Evolutionary conservation across 1,139 yeast species (phyloP), one percentile per base, ranked within the genome.

Genomic region (Geotrichum candidum): DNA sequence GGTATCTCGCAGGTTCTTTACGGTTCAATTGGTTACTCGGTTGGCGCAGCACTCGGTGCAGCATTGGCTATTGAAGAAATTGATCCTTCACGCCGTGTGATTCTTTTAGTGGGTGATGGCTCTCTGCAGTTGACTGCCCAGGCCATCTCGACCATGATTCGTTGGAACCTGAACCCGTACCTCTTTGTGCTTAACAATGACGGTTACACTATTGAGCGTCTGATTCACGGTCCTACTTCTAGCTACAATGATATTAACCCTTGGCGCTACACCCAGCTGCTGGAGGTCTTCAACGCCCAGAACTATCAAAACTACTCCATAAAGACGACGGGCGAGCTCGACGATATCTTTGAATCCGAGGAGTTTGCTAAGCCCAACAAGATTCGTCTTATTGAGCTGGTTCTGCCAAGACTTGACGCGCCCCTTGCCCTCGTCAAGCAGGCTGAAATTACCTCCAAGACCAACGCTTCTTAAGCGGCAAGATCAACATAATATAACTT

Each of bases 21-120:
- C 92, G 96, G 96, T 63, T 88, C 96, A 56, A 88, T 90, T 75
- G 96, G 96, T 70, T 90, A 80, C 80, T 84, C 96, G 41, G 90
- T 88, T 56, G 96, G 96, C 72, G 88, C 96, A 59, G 82, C 90
- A 48, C 77, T 86, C 65, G 96, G 96, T 76, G 96, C 96, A 38
- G 86, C 87, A 46, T 82, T 88, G 80, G 96, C 96, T 29, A 88
- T 91, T 65, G 84, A 84, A 71, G 96, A 90, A 74, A 70, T 86
- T 59, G 86, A 86, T 72, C 84, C 86, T 59, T 74, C 76, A 66
- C 85, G 84, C 75, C 83, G 96, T 79, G 95, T 88, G 64, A 82
- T 88, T 67, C 78, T 90, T 68, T 90, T 90, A 75, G 88, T 88
- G 63, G 96, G 96, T 76, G 96, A 90, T 74, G 96, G 96, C 73